Conservation (phyloP, 345 rosid species). For the Alliaria petiolata region DNA sequence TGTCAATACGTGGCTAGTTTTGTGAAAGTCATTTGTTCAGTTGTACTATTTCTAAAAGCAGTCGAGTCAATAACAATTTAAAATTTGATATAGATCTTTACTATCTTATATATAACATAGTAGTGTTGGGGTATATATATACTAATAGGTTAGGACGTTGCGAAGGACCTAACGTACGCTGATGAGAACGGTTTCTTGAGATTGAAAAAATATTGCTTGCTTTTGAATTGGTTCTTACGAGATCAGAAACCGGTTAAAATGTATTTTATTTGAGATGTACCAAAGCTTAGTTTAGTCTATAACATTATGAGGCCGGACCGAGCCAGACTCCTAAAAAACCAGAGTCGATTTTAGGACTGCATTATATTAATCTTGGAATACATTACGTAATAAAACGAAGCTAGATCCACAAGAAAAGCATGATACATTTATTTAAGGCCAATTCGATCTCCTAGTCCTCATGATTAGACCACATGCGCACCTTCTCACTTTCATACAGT, state of each 20-base stretch:
- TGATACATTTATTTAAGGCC: not conserved
- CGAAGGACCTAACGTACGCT: not conserved
- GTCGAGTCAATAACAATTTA: not conserved
- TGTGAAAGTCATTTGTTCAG: not conserved
- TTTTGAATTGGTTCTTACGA: not conserved
- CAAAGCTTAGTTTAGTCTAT: not conserved
- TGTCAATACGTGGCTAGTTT: not conserved
- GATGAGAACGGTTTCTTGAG: not conserved
- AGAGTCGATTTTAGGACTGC: not conserved
- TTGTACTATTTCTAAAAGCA: not conserved
- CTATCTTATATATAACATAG: not conserved
- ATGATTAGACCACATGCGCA: constrained; percentile 29
- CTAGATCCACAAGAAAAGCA: constrained; percentile 18
- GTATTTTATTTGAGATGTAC: not conserved
- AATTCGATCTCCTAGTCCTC: not conserved
- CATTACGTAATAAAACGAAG: constrained; percentile 1
- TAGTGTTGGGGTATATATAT: too few relatives aligned
- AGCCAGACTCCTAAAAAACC: not conserved
- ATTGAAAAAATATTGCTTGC: not conserved
- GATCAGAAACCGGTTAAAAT: not conserved
- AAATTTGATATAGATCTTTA: not conserved
- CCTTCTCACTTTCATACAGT: constrained; percentile 18
- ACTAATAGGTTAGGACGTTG: not conserved
- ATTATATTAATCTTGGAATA: not conserved
- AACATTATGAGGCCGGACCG: not conserved